A percentile compares a stretch with the other conserved stretches of the same genome.
Evolutionary conservation across 768 basidiomycete species (phyloP).

Genomic region (Trametes meyenii): DNA sequence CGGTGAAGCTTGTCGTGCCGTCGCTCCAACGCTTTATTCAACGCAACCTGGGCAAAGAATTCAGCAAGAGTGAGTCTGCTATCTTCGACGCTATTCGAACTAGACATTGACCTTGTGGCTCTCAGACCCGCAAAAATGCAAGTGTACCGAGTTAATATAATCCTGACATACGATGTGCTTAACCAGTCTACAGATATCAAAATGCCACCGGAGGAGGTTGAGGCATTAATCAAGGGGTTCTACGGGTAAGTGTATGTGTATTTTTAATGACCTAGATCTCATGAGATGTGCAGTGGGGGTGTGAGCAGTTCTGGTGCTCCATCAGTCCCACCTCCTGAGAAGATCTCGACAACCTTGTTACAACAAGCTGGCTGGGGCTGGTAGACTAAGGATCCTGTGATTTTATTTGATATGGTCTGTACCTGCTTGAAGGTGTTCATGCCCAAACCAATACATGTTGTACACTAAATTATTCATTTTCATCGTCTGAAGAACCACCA

Average conservation of each 20-base stretch:
- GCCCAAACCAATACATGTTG: background rate
- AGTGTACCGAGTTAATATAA: slow-evolving; percentile 23
- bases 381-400: slow-evolving; percentile 4
- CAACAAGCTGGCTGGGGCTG: slow-evolving; percentile 35
- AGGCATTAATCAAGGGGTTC: slow-evolving; percentile 65
- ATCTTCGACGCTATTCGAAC: background rate
- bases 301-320: slow-evolving; percentile 12
- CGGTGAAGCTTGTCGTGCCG: slow-evolving; percentile 75
- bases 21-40: slow-evolving; percentile 73
- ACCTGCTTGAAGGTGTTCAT: background rate
- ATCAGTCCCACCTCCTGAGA: slow-evolving; percentile 25
- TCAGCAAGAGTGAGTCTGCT: slow-evolving; percentile 71
- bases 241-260: slow-evolving; percentile 39
- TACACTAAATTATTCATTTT: slow-evolving; percentile 1
- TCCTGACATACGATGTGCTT: background rate
- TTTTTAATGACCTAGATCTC: background rate
- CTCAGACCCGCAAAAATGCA: slow-evolving; percentile 74
- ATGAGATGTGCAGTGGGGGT: slow-evolving; percentile 8
- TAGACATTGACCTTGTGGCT: slow-evolving; percentile 1
- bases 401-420: background rate
- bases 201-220: slow-evolving; percentile 72
- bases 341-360: slow-evolving; percentile 29
- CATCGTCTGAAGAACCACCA: background rate
- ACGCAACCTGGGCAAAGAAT: slow-evolving; percentile 78
- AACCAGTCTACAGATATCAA: slow-evolving; percentile 65